A percentile compares a stretch with the other conserved stretches of the same genome.
Conservation (phyloP, 352 stramenopile species). For the Globisporangium middletonii region DNA sequence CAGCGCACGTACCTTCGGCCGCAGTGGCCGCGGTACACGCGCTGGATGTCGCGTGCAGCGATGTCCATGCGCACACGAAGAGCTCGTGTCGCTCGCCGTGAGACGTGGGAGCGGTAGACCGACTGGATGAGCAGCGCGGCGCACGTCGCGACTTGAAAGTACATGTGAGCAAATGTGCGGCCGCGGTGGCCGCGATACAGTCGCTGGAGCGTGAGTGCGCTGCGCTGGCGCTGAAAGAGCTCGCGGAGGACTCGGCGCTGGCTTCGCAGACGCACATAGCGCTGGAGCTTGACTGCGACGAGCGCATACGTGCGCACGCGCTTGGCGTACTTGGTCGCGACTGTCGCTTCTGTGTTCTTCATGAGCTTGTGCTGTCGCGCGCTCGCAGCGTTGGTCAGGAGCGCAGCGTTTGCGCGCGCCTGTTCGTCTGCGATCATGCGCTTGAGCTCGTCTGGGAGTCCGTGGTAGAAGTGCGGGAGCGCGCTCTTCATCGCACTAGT, state of each 20-base stretch:
- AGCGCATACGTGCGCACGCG: conserved; percentile 35
- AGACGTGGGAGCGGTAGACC: conserved; percentile 50
- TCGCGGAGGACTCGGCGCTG: conserved; percentile 42
- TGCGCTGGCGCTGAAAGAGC: conserved; percentile 33
- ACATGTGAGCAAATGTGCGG: conserved; percentile 41
- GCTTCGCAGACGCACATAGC: conserved; percentile 30
- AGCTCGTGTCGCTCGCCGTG: conserved; percentile 27
- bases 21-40: conserved; percentile 48
- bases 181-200: conserved; percentile 46
- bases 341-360: conserved; percentile 51
- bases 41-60: conserved; percentile 33
- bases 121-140: conserved; percentile 62
- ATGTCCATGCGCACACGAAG: conserved; percentile 20
- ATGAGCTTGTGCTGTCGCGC: conserved; percentile 25
- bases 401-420: conserved; percentile 11
- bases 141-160: conserved; percentile 43
- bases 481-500: conserved; percentile 16
- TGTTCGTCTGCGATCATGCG: conserved; percentile 64
- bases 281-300: conserved; percentile 51
- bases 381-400: conserved; percentile 3
- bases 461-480: conserved; percentile 76
- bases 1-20: conserved; percentile 35
- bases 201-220: conserved; percentile 48
- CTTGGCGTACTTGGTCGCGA: conserved; percentile 58
- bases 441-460: conserved; percentile 64